A percentile compares a stretch with the other conserved stretches of the same genome.
These are phyloP conservation scores for Mariannaea sp. DNA, from an alignment of 2,329 filamentous ascomycete species.

Conservation along the genomic window DNA sequence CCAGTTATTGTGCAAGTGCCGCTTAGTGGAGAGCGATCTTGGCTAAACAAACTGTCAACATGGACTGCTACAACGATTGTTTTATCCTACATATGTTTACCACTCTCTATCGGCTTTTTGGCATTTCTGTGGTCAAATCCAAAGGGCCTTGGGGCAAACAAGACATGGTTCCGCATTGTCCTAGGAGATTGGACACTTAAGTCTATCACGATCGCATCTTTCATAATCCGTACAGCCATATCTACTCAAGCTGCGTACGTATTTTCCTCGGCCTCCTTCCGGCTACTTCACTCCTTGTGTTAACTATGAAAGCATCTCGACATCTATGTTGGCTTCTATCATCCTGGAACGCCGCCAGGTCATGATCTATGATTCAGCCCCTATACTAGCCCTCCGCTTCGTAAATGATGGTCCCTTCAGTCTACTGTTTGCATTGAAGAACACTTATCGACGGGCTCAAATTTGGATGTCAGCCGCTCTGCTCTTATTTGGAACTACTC, in stretches of 20 bases:
- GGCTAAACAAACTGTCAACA: constrained; percentile 1
- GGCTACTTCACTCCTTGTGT: not conserved
- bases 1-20: no score
- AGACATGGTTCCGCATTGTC: constrained; percentile 2
- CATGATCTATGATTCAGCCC: not conserved
- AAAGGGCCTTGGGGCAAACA: not conserved
- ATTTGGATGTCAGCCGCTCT: not conserved
- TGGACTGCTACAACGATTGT: not conserved
- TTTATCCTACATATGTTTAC: not conserved
- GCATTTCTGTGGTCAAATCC: constrained; percentile 7
- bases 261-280: not conserved
- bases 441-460: not conserved
- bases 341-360: constrained; percentile 4
- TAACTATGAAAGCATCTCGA: not conserved
- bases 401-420: constrained; percentile 8
- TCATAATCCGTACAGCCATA: constrained; percentile 1
- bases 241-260: constrained; percentile 2
- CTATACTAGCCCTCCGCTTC: not conserved
- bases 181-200: not conserved
- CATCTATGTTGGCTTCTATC: constrained; percentile 11
- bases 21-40: not conserved
- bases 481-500: not conserved
- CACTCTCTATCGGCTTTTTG: not conserved
- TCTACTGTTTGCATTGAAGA: not conserved
- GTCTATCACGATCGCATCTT: constrained; percentile 2